Base-by-base conservation (phyloP, 1,284 basidiomycete species). In the Sparassis latifolia region DNA sequence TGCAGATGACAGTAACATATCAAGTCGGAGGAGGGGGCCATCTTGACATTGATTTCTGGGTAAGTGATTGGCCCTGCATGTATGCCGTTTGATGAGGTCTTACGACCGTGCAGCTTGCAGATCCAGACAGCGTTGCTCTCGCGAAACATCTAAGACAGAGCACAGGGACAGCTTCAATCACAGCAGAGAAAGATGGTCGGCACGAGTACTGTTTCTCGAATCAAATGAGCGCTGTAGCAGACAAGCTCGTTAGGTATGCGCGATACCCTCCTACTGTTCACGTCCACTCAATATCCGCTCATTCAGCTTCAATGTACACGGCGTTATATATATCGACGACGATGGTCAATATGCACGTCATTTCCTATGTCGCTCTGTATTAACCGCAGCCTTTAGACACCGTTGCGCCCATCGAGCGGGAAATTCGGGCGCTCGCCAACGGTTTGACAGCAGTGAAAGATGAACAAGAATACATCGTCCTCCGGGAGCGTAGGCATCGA, bases 161-260 rank as follows among this genome's bases (percentile, higher is more conserved):
- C 45, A 97, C 96, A 10, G 97, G 97, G 0, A 91, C 91, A 3
- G 79, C 87, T 51, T 86, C 90, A 31, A 84, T 97, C 57, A 92
- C 92, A 3, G 95, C 95, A 9, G 81, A 85, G 53, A 80, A 76
- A 60, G 86, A 95, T 59, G 97, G 97, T 0, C 74, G 92, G 47
- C 86, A 96, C 66, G 89, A 92, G 60, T 98, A 98, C 66, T 99
- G 97, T 73, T 99, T 99, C 78, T 94, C 91, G 45, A 99, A 99
- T 69, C 87, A 94, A 69, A 97, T 97, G 89, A 93, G 89, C 62
- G 85, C 89, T 31, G 86, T 97, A 59, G 86, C 91, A 42, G 91
- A 96, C 71, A 99, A 99, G 73, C 86, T 92, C 55, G 84, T 99
- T 61, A 91, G 86, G 89, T 92, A 64, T 59, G 84, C 66, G 33